Base-by-base conservation (phyloP, 2,329 filamentous ascomycete genomes). In the Xylaria hypoxylon region DNA sequence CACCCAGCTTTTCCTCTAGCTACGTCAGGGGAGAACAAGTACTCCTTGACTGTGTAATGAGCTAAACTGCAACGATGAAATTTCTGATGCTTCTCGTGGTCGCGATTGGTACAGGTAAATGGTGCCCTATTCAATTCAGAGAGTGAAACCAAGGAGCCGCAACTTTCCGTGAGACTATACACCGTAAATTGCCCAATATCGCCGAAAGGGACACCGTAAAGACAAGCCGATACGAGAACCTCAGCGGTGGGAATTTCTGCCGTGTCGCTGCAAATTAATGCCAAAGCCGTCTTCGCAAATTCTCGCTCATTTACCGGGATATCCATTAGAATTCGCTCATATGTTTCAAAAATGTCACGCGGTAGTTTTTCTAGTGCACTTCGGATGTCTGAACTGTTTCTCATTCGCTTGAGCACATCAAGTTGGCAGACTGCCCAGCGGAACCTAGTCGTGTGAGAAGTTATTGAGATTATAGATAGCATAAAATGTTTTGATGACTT, bases 1-100 rank as follows among this genome's bases (percentile, higher is more conserved):
- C 70, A 68, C 2, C 67, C 65, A 3, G 73, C 74, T 2, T 53
- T 22, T 5, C 68, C 69, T 1, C 65, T 38, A 2, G 61, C 62
- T 24, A 69, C 72, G 1, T 61, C 13, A 2, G 55, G 31, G n/a
- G 57, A 65, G 48, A 72, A 74, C 5, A 76, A 67, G 11, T 72
- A 76, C 47, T 76, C 74, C 52, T 68, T 72, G 17, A 76, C 74
- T 15, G 73, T 76, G 22, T 74, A 76, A 52, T 76, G 73, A 7
- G 74, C 72, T 17, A 74, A 45, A 15, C 40, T 56, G 22, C 69
- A 72, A 33, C 59, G 71, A 42, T 71, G 67, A 35, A 68, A 67
- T 17, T 2, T 1, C 15, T 17, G 1, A 15, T 26, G 2, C 22
- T 17, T 52, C 19, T 71, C 71, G 10, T 72, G 58, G 1, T 65